Conservation (phyloP, 2,329 filamentous ascomycete genomes). For the Hyphodiscus sp. region DNA sequence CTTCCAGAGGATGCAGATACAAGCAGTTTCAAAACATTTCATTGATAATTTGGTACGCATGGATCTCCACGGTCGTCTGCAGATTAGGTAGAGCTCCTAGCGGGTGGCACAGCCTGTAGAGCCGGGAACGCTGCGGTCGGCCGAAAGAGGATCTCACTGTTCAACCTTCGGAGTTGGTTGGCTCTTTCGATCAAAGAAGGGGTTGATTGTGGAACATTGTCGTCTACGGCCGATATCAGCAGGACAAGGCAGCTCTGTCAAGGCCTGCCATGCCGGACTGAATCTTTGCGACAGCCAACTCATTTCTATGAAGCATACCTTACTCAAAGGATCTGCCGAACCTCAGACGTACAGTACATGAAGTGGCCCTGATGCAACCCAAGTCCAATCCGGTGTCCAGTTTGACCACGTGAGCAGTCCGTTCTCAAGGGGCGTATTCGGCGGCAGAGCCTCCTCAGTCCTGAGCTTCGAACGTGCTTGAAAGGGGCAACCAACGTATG, state of each 20-base stretch:
- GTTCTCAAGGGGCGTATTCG: background rate
- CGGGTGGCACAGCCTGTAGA: constrained; percentile 12
- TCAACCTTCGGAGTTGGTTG: background rate
- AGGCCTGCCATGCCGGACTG: background rate
- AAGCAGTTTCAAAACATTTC: background rate
- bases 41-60: constrained; percentile 5
- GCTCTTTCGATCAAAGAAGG: background rate
- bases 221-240: background rate
- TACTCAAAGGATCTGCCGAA: background rate
- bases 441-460: background rate
- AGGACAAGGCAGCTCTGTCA: background rate
- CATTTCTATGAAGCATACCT: background rate
- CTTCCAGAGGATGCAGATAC: background rate
- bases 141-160: background rate
- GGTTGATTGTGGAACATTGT: background rate
- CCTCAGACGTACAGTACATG: background rate
- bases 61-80: constrained; percentile 8
- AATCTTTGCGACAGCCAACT: background rate
- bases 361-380: background rate
- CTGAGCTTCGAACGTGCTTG: no score
- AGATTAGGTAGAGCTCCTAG: constrained; percentile 7
- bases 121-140: constrained; percentile 2
- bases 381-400: background rate
- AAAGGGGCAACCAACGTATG: background rate
- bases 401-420: background rate